phyloP scores from a whole-genome alignment of 1,284 basidiomycete species.

The Hypsizygus ulmarius region DNA sequence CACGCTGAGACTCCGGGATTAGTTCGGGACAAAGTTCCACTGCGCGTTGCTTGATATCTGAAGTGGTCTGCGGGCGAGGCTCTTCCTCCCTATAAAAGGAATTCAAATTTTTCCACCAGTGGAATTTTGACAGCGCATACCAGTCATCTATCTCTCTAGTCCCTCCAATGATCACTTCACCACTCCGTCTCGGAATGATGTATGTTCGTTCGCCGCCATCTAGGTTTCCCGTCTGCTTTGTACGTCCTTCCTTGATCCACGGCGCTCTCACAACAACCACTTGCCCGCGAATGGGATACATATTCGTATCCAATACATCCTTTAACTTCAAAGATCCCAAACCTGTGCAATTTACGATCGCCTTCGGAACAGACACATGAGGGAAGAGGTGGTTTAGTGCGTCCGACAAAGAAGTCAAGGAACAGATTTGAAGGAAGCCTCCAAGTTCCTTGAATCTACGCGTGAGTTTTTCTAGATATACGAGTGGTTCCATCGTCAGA shows the following conservation, averaged over 20 bases:
- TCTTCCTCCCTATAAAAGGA: conserved; percentile 10
- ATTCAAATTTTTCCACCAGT: not conserved
- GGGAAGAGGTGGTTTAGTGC: conserved; percentile 7
- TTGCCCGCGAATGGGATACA: conserved; percentile 25
- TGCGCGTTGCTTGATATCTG: conserved; percentile 21
- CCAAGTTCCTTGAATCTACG: conserved; percentile 16
- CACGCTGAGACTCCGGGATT: conserved; percentile 9
- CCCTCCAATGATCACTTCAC: conserved; percentile 23
- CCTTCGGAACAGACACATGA: not conserved
- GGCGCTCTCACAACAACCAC: conserved; percentile 23
- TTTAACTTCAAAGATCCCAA: conserved; percentile 17
- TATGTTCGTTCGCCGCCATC: conserved; percentile 21
- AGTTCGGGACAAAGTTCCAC: conserved; percentile 19
- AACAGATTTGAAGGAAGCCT: conserved; percentile 13
- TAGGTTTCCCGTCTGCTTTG: conserved; percentile 17
- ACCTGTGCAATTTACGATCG: conserved; percentile 21
- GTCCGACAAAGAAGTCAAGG: conserved; percentile 7
- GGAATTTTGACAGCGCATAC: conserved; percentile 9
- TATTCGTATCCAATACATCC: conserved; percentile 20
- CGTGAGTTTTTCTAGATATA: conserved; percentile 19
- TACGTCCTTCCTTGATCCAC: conserved; percentile 23
- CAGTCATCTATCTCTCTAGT: conserved; percentile 21
- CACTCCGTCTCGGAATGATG: conserved; percentile 23
- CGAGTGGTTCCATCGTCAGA: conserved; percentile 21
- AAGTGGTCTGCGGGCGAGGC: conserved; percentile 15